phyloP scores from a whole-genome alignment of 495 filamentous ascomycete genomes.

The Aspergillus haitiensis region DNA sequence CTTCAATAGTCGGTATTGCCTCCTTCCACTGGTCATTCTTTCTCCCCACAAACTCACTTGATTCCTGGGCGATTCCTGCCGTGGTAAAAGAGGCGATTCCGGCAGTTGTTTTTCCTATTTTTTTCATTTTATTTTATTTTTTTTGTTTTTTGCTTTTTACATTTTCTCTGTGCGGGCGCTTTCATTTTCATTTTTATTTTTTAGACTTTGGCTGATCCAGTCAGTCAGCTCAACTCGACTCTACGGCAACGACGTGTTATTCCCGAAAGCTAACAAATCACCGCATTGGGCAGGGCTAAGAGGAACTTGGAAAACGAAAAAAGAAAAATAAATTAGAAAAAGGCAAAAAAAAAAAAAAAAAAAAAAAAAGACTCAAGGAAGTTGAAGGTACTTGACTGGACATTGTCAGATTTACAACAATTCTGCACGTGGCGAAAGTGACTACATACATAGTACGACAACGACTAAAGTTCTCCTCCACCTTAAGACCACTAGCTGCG shows the following conservation, averaged over 20 bases:
- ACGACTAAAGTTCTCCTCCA: not conserved
- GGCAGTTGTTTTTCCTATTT: not conserved
- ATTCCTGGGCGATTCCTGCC: slow-evolving; percentile 2
- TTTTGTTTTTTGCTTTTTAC: not conserved
- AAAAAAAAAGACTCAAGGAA: no score
- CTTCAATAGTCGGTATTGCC: not conserved
- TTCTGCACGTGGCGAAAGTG: not conserved
- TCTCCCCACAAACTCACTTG: not conserved
- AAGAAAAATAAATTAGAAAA: not conserved
- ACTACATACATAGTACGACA: not conserved
- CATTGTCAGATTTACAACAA: not conserved
- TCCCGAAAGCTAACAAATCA: no score
- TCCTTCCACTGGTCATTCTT: not conserved
- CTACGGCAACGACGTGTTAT: no score
- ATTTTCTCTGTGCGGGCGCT: not conserved
- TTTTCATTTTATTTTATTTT: no score
- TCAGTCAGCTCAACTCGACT: no score
- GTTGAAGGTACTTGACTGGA: not conserved
- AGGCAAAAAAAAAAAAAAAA: not conserved
- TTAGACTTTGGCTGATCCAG: not conserved
- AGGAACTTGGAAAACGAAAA: not conserved
- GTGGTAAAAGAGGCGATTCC: not conserved
- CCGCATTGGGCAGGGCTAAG: not conserved
- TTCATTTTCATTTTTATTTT: not conserved
- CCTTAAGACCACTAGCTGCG: not conserved